phyloP scores from a whole-genome alignment of 352 stramenopile species.

The Pilasporangium apinafurcum region DNA sequence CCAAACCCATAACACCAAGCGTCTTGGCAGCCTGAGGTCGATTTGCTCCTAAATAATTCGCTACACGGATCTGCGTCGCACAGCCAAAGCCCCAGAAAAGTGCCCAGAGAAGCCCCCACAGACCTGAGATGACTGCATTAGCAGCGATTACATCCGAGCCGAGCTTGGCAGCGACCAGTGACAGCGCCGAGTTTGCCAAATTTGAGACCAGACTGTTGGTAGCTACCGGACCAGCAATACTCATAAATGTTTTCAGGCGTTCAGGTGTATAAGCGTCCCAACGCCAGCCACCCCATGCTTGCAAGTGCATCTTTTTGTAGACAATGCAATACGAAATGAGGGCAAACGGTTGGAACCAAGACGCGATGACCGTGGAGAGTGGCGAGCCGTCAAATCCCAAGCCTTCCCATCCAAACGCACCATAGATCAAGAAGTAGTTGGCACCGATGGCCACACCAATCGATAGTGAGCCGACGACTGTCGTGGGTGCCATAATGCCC shows the following conservation, averaged over 20 bases:
- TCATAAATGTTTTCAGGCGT: constrained; percentile 55
- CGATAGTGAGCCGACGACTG: constrained; percentile 56
- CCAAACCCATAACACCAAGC: constrained; percentile 52
- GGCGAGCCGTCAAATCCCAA: constrained; percentile 77
- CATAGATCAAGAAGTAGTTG: constrained; percentile 69
- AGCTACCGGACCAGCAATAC: constrained; percentile 54
- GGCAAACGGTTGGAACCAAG: constrained; percentile 73
- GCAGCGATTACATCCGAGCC: constrained; percentile 71
- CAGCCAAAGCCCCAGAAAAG: constrained; percentile 79
- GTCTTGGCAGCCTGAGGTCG: constrained; percentile 56
- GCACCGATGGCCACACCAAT: constrained; percentile 49
- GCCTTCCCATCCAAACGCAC: constrained; percentile 39
- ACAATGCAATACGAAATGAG: constrained; percentile 71
- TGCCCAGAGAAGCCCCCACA: constrained; percentile 66
- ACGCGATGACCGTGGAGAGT: constrained; percentile 66
- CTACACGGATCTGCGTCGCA: constrained; percentile 69
- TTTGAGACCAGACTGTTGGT: constrained; percentile 69
- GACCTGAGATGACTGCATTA: constrained; percentile 61
- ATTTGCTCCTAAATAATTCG: constrained; percentile 70
- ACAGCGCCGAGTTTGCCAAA: constrained; percentile 61
- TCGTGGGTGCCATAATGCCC: constrained; percentile 71
- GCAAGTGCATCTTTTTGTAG: constrained; percentile 68
- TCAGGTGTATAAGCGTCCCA: constrained; percentile 48
- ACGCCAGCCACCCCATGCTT: constrained; percentile 68
- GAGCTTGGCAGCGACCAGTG: constrained; percentile 63